Evolutionary conservation across 129 eudicot genomes (phyloP), one percentile per base, ranked within the genome.

Genomic region (Centaurea solstitialis): DNA sequence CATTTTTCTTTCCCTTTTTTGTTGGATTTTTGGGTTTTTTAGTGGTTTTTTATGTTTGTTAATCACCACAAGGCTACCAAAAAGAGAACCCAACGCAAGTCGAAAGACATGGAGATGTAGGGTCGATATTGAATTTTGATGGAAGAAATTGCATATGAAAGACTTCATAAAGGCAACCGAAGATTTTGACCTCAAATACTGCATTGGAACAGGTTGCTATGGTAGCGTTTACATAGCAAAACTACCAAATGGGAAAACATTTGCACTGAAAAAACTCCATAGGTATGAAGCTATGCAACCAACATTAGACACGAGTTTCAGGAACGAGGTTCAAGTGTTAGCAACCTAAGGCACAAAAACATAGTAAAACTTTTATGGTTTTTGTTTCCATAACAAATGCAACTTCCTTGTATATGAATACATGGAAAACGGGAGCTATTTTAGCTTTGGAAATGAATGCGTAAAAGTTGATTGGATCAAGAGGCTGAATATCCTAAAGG

Each of bases 381-480:
- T 80, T 70, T 87, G 88, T 69, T 77, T 77, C 40, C 83, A 77
- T 43, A 69, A 74, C 74, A 59, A 76, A 43, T 76, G 83, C 75
- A 77, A 61, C 53, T 82, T 86, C 83, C 81, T 85, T 76, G 83
- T 85, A 18, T 81, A 85, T 57, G 83, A 85, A 37, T 84, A 80
- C 66, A 75, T 87, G 81, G 87, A 84, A 80, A 83, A 67, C 17
- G 90, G 87, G 69, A 87, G 87, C 40, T 87, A 9, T 81, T 81
- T 30, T 43, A 76, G 78, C 82, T 1, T 41, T 84, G 4, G 68
- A 65, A 26, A 40, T 1, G 22, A n/a, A 6, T 62, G 66, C 3
- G n/a, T 70, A 2, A 64, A 81, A 21, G 5, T 87, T 35, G 88
- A 75, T 20, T 87, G 88, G 91, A 30, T 35, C 11, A 81, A 74